These are phyloP conservation scores for Centaurea solstitialis DNA, from an alignment of 129 eudicot species.

Conservation along the genomic window DNA sequence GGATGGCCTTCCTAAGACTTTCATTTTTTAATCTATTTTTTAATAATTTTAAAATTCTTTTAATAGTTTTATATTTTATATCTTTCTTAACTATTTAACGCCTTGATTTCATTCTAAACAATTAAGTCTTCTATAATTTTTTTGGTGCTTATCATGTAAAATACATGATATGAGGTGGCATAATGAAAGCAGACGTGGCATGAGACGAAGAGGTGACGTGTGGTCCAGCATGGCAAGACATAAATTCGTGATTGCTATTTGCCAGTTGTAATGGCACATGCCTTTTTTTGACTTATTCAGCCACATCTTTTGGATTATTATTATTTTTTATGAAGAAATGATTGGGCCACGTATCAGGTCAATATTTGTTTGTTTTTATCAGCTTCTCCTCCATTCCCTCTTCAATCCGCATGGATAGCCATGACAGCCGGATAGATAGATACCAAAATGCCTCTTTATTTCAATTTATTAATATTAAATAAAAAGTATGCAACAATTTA, in stretches of 20 bases:
- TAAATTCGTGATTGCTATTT: constrained; percentile 7
- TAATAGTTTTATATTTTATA: too few relatives aligned
- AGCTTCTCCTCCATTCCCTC: background rate
- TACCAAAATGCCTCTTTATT: background rate
- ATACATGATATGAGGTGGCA: constrained; percentile 21
- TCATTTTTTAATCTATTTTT: too few relatives aligned
- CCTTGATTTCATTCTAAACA: too few relatives aligned
- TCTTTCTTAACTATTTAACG: too few relatives aligned
- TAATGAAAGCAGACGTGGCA: constrained; percentile 3
- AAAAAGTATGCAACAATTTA: too few relatives aligned
- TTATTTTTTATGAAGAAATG: background rate
- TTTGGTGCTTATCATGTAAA: too few relatives aligned
- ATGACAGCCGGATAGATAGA: constrained; percentile 10
- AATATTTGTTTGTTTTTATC: background rate
- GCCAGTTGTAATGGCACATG: constrained; percentile 20
- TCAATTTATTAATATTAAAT: too few relatives aligned
- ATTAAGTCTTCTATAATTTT: too few relatives aligned
- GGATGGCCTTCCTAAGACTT: too few relatives aligned
- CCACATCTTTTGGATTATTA: too few relatives aligned
- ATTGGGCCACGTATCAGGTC: background rate
- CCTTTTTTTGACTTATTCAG: background rate
- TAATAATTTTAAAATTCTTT: too few relatives aligned
- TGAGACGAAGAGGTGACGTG: constrained; percentile 9
- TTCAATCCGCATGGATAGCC: constrained; percentile 13
- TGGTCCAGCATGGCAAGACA: constrained; percentile 23